Evolutionary conservation across 768 basidiomycete genomes (phyloP).

Genomic region (Podaxis mareebaensis): DNA sequence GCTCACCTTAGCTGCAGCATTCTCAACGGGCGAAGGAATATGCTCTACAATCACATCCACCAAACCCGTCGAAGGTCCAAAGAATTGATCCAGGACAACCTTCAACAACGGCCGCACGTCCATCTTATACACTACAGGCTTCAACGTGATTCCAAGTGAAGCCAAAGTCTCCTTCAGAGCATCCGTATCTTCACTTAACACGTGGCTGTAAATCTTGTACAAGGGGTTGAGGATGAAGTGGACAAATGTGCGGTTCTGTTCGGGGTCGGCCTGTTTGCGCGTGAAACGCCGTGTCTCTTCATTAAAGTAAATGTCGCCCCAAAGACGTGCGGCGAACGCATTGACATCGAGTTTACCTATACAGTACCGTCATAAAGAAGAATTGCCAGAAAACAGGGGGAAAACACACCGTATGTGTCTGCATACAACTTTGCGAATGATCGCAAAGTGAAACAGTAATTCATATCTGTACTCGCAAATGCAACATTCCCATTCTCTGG

Average conservation of each 20-base stretch:
- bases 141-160: constrained; percentile 79
- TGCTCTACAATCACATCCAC: constrained; percentile 91
- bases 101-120: constrained; percentile 94
- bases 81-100: constrained; percentile 93
- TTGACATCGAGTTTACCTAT: constrained; percentile 80
- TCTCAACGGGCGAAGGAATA: constrained; percentile 78
- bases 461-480: constrained; percentile 96
- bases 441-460: constrained; percentile 93
- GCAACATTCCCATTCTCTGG: constrained; percentile 97
- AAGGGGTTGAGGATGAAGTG: constrained; percentile 95
- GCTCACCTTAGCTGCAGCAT: constrained; percentile 59
- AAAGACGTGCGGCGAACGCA: constrained; percentile 86
- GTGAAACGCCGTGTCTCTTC: constrained; percentile 84
- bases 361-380: not conserved
- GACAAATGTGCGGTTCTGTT: constrained; percentile 83
- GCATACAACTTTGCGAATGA: constrained; percentile 98
- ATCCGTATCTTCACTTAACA: constrained; percentile 93
- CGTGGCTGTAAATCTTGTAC: constrained; percentile 96
- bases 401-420: constrained; percentile 75
- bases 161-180: constrained; percentile 77
- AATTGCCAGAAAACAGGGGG: not conserved
- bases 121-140: constrained; percentile 97
- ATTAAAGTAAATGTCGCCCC: constrained; percentile 98
- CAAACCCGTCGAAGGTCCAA: constrained; percentile 85
- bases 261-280: constrained; percentile 78